Evolutionary conservation across 805 yeast genomes (phyloP), one percentile per base, ranked within the genome.

Genomic region (Pichia occidentalis): DNA sequence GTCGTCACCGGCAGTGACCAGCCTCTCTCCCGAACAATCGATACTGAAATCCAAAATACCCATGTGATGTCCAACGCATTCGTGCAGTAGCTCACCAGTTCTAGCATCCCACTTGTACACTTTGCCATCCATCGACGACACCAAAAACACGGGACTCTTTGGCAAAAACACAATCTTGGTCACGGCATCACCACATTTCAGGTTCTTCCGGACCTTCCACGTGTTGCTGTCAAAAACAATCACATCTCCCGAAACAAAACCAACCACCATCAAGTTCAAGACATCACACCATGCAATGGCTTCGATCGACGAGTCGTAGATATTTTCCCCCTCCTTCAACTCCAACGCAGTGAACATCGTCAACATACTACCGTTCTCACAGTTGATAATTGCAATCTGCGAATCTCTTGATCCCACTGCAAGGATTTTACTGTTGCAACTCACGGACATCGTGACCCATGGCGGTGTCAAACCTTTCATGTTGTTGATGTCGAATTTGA

Each of bases 1-100:
- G 60, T 92, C 98, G 59, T 92, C 98, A 47, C 97, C 97, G 11
- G 96, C 98, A 16, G 97, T 85, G 25, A 87, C 71, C 31, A 92
- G 53, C 56, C 80, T 78, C 36, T 71, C 69, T 20, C 86, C 90
- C 32, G 73, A 63, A 28, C 75, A 77, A 40, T 77, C 73, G 29
- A 80, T 54, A 14, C 81, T 77, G 56, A 92, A 90, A 52, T 86
- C 97, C 46, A 92, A 70, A 14, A 92, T 79, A 45, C 97, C 97
- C 83, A 85, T 84, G 60, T 82, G 83, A 59, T 92, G 98, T 17
- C 98, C 99, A 28, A 77, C 76, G 46, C 94, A 92, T 24, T 71
- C 80, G 64, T 81, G 83, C 42, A 81, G 61, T 52, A 75, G 79
- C 43, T 73, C 76, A 41, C 95, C 95, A 3, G 87, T 80, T 64